Percentiles rank a stretch among this genome's conserved stretches.
Evolutionary conservation across 208 protist species (phyloP).

Genomic region (Kentomonas sorsogonicus): DNA sequence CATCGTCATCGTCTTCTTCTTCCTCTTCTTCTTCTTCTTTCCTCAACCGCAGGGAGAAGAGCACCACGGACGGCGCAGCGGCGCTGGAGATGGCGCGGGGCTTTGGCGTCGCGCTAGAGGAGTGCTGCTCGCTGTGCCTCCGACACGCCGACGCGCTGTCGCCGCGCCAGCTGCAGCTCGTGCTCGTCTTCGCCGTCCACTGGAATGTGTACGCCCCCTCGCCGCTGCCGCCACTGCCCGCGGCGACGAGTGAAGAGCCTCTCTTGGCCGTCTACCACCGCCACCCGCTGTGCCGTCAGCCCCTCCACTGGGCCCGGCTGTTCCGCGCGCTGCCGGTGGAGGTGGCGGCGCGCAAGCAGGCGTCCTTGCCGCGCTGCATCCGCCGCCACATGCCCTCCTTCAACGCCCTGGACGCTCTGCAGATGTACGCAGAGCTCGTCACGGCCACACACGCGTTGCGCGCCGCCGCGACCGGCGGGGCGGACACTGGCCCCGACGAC

Average conservation of each 20-base stretch:
- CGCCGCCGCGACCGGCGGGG: too few relatives aligned
- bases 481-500: too few relatives aligned
- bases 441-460: too few relatives aligned
- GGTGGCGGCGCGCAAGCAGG: slow-evolving; percentile 18
- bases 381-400: slow-evolving; percentile 11
- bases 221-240: background rate
- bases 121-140: slow-evolving; percentile 18
- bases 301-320: background rate
- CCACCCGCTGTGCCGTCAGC: background rate
- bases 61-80: too few relatives aligned
- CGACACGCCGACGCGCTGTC: slow-evolving; percentile 23
- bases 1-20: too few relatives aligned
- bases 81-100: too few relatives aligned
- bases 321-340: background rate
- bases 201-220: slow-evolving; percentile 17
- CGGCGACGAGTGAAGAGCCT: background rate
- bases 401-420: slow-evolving; percentile 29
- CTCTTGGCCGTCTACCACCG: background rate
- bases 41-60: too few relatives aligned
- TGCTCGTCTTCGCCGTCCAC: slow-evolving; percentile 20
- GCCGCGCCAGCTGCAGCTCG: slow-evolving; percentile 29
- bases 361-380: slow-evolving; percentile 27
- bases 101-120: slow-evolving; percentile 15
- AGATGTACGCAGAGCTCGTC: slow-evolving; percentile 48
- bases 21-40: too few relatives aligned